Percentiles rank a stretch among this genome's conserved stretches.
phyloP scores from a whole-genome alignment of 768 basidiomycete species.

The Pleurotus platypus region DNA sequence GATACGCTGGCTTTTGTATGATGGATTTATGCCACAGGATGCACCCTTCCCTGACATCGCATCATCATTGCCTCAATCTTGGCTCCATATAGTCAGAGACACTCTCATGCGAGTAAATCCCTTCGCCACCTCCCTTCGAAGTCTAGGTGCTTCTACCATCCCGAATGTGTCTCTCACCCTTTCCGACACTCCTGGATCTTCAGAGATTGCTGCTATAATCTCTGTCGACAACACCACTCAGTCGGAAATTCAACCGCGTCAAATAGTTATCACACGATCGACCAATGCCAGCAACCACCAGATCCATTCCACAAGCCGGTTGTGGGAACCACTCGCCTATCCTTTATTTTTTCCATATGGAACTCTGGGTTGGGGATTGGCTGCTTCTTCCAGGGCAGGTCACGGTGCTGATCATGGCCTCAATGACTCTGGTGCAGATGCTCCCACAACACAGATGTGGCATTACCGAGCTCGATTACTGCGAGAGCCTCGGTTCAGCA shows the following conservation, averaged over 20 bases:
- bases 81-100: conserved; percentile 10
- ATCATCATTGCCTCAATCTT: conserved; percentile 9
- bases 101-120: conserved; percentile 15
- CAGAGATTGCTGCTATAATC: conserved; percentile 22
- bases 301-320: conserved; percentile 22
- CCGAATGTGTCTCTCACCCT: conserved; percentile 13
- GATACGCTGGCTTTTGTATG: conserved; percentile 28
- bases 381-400: too few species aligned
- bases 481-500: conserved; percentile 23
- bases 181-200: conserved; percentile 15
- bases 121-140: conserved; percentile 8
- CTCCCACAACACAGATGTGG: conserved; percentile 26
- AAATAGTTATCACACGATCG: conserved; percentile 12
- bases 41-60: conserved; percentile 1
- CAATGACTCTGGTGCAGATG: conserved; percentile 2
- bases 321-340: conserved; percentile 34
- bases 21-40: conserved; percentile 17
- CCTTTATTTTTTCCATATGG: conserved; percentile 34
- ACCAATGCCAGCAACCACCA: not conserved
- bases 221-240: conserved; percentile 15
- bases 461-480: conserved; percentile 28
- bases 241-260: conserved; percentile 12
- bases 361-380: conserved; percentile 29
- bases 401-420: too few species aligned
- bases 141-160: not conserved